These are phyloP conservation scores for Delphinella strobiligena DNA, from an alignment of 2,329 filamentous ascomycete species.

Conservation along the genomic window DNA sequence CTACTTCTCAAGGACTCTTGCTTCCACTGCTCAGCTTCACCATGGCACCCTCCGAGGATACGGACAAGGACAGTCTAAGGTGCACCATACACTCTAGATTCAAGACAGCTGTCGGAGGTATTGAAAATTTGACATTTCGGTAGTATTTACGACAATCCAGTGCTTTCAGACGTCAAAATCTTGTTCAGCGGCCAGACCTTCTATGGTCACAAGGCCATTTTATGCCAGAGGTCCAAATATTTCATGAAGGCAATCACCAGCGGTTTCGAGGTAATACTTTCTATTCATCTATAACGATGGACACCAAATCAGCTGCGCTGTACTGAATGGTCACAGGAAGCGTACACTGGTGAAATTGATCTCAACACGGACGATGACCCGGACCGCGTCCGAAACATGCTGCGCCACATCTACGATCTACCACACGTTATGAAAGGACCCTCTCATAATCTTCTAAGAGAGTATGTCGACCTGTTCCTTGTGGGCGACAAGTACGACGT, in stretches of 20 bases:
- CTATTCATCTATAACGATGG: too few species aligned
- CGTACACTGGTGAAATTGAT: neutral
- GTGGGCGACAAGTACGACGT: conserved; percentile 12
- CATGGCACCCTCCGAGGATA: too few species aligned
- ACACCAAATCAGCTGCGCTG: too few species aligned
- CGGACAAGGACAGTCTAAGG: too few species aligned
- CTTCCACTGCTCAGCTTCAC: too few species aligned
- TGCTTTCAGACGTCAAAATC: neutral
- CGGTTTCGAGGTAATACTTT: neutral
- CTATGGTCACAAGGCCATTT: neutral
- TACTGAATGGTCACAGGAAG: too few species aligned
- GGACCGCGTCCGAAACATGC: neutral
- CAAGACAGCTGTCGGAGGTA: too few species aligned
- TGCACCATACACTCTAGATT: too few species aligned
- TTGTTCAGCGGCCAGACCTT: neutral
- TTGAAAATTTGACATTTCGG: too few species aligned
- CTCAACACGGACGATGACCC: neutral
- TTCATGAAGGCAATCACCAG: neutral
- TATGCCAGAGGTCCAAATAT: neutral
- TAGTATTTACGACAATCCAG: neutral
- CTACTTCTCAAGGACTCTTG: too few species aligned
- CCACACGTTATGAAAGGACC: conserved; percentile 1
- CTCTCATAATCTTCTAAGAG: too few species aligned
- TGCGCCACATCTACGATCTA: conserved; percentile 3
- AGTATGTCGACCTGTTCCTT: conserved; percentile 6